phyloP scores from a whole-genome alignment of 2,329 filamentous ascomycete genomes.

The Colletotrichum siamense region DNA sequence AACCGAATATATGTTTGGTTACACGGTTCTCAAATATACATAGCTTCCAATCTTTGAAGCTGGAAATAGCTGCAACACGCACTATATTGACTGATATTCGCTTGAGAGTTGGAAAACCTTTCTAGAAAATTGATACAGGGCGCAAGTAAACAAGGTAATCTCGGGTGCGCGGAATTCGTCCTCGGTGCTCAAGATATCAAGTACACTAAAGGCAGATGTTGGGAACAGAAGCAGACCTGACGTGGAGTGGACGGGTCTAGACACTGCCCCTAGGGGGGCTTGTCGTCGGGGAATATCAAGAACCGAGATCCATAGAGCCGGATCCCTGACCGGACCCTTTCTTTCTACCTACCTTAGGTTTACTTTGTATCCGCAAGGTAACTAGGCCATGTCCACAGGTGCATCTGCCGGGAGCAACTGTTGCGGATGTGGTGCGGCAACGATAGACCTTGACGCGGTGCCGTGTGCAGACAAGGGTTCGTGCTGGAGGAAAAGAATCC shows the following conservation, averaged over 20 bases:
- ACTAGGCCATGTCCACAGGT: neutral
- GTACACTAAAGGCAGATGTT: neutral
- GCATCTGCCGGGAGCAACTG: neutral
- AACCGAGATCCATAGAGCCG: neutral
- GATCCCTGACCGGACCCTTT: neutral
- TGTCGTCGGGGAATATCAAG: conserved; percentile 7
- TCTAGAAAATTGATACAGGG: neutral
- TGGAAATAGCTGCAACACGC: neutral
- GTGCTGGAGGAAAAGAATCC: neutral
- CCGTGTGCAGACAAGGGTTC: neutral
- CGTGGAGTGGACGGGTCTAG: neutral
- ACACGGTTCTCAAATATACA: neutral
- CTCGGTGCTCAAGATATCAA: neutral
- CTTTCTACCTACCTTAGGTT: neutral
- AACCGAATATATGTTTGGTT: neutral
- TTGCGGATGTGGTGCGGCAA: neutral
- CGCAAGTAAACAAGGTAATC: neutral
- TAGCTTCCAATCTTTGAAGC: neutral
- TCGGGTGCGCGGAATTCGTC: neutral
- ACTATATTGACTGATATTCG: neutral
- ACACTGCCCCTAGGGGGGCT: neutral
- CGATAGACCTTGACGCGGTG: neutral
- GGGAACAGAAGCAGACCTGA: neutral
- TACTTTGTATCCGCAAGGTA: neutral
- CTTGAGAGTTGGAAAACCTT: neutral